phyloP scores from a whole-genome alignment of 805 yeast genomes.

The Myxozyma neglecta region DNA sequence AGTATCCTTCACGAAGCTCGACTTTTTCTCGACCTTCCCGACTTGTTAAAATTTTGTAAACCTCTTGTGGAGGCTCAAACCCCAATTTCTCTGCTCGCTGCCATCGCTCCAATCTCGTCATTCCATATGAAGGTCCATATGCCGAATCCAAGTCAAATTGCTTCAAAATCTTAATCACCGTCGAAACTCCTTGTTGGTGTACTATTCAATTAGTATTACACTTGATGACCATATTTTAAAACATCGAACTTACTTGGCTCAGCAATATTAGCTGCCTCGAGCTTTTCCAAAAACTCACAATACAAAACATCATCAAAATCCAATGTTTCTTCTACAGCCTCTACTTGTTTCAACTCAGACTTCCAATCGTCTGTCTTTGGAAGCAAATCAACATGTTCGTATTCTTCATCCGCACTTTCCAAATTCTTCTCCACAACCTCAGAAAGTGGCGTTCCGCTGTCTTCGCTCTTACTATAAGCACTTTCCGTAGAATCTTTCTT shows the following conservation, averaged over 20 bases:
- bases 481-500: not conserved
- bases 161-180: conserved; percentile 39
- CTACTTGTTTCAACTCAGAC: not conserved
- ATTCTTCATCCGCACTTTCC: not conserved
- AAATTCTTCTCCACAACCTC: not conserved
- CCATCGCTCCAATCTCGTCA: conserved; percentile 44
- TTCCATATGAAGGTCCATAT: conserved; percentile 46
- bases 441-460: not conserved
- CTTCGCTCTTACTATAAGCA: not conserved
- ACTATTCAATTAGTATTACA: conserved; percentile 34
- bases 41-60: conserved; percentile 37
- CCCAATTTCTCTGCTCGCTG: conserved; percentile 42
- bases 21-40: conserved; percentile 24
- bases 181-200: conserved; percentile 38
- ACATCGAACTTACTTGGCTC: conserved; percentile 16
- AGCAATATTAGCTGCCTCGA: conserved; percentile 9
- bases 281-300: not conserved
- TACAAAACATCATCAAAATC: conserved; percentile 18
- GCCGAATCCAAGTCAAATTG: conserved; percentile 40
- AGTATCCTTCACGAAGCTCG: conserved; percentile 15
- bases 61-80: conserved; percentile 41
- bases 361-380: not conserved
- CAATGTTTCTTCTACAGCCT: conserved; percentile 3
- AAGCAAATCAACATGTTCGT: not conserved
- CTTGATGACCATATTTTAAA: not conserved